Percentiles rank a stretch among this genome's conserved stretches.
Evolutionary conservation across 2,329 filamentous ascomycete genomes (phyloP).

Genomic region (Diaporthe ilicicola): DNA sequence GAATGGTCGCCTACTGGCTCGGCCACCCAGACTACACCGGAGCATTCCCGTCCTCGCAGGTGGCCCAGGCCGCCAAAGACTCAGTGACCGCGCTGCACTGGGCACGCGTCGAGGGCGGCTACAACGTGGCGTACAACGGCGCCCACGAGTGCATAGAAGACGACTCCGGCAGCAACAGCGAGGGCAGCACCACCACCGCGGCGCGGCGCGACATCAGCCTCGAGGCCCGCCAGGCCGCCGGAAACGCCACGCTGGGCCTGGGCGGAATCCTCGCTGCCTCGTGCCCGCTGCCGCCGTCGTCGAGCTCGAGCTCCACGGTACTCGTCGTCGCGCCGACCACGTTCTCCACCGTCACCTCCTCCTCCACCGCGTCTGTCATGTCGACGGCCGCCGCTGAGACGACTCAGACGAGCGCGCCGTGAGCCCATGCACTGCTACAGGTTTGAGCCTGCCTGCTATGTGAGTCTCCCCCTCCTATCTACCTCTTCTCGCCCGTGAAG

Average conservation of each 20-base stretch:
- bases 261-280: neutral
- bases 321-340: neutral
- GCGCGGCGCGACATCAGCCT: neutral
- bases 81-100: neutral
- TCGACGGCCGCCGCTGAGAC: neutral
- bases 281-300: neutral
- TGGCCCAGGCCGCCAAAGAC: neutral
- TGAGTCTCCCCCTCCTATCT: neutral
- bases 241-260: neutral
- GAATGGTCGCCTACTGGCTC: constrained; percentile 5
- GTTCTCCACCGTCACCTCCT: neutral
- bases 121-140: constrained; percentile 1
- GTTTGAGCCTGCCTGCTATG: constrained; percentile 7
- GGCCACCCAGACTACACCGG: constrained; percentile 9
- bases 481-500: too few species aligned
- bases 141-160: constrained; percentile 1
- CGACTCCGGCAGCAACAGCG: neutral
- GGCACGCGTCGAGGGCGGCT: constrained; percentile 6
- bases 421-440: constrained; percentile 15
- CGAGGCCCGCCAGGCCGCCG: neutral
- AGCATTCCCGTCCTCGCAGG: neutral
- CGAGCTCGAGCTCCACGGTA: neutral
- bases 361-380: neutral
- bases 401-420: neutral
- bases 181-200: neutral